Evolutionary conservation across 1,139 yeast genomes (phyloP), one percentile per base, ranked within the genome.

Genomic region (Nematodospora anomalae): DNA sequence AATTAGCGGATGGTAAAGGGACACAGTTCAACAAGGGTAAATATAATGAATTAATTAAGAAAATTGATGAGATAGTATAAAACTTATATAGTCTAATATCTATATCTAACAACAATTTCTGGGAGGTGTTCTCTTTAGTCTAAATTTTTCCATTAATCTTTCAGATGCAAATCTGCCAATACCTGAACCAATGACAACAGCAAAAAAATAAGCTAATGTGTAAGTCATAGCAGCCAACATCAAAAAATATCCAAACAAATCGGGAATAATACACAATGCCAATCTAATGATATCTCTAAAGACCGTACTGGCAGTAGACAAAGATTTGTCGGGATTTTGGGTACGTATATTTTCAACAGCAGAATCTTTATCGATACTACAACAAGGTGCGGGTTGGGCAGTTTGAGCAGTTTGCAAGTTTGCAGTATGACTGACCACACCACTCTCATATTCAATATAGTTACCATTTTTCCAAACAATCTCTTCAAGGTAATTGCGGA

Each of bases 171-270:
- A 78, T 50, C 83, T 83, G 18, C 88, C 87, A 37, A 81, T 59
- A 3, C 88, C 74, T 38, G 83, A 62, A 6, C 94, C 94, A 15
- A 79, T 49, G 13, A 82, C 77, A 21, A 83, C 81, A 2, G 85
- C 90, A 58, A 84, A 83, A 57, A 83, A 80, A 50, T 83, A 84
- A 1, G 77, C 58, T 39, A 82, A 51, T 7, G 82, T 74, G 53
- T 67, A 83, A 23, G 84, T 68, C 94, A 84, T 84, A 8, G 83
- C 84, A 10, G 80, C 89, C 64, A 84, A 71, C 94, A 84, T 84
- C 49, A 84, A 60, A 27, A 80, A 79, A 53, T 80, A 83, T 7
- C 83, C 80, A 33, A 84, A 56, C 67, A 83, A 65, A 22, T 84
- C 84, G 3, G 85, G 76, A 16, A 78, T 54, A 41, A 84, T 79